Evolutionary conservation across 2,329 filamentous ascomycete species (phyloP), one percentile per base, ranked within the genome.

Genomic region (Fusarium lyarnte): DNA sequence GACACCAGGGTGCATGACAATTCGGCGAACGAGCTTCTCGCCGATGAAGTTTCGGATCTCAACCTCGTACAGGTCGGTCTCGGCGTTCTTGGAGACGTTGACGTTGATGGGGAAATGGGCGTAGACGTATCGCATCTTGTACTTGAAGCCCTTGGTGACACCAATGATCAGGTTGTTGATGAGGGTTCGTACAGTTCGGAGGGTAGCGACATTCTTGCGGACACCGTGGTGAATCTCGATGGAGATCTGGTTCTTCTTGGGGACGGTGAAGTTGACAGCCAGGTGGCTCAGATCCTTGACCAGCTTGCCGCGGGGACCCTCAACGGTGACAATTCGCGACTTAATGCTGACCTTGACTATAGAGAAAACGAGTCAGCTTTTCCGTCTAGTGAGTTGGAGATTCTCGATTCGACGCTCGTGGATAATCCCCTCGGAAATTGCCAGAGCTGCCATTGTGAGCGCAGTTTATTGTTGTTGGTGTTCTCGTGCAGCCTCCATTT

Each of bases 101-200:
- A 99, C 95, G 91, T 99, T 99, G 94, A 99, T 99, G 87, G 96
- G 96, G 85, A 99, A 99, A 92, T 99, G 96, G 85, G 96, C 96
- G 86, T 99, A 99, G 87, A 99, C 96, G 89, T 99, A 99, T 83
- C 97, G 94, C 95, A 99, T 98, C 94, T 99, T 99, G 93, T 99
- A 99, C 90, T 97, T 97, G 94, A 93, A 99, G 80, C 96, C 96
- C 90, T 95, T 97, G 85, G 96, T 99, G 79, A 99, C 96, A 86
- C 96, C 96, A 81, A 95, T 92, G 86, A 99, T 93, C 88, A 99
- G 85, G 93, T 99, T 99, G 91, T 97, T 94, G 90, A 99, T 97
- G 87, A 98, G 87, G 78, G 95, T 95, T 84, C 94, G 94, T 88
- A 99, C 96, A 82, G 96, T 99, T 82, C 96, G 94, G 86, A 99